Evolutionary conservation across 805 yeast genomes (phyloP).

Genomic region (Pichia gijzeniarum): DNA sequence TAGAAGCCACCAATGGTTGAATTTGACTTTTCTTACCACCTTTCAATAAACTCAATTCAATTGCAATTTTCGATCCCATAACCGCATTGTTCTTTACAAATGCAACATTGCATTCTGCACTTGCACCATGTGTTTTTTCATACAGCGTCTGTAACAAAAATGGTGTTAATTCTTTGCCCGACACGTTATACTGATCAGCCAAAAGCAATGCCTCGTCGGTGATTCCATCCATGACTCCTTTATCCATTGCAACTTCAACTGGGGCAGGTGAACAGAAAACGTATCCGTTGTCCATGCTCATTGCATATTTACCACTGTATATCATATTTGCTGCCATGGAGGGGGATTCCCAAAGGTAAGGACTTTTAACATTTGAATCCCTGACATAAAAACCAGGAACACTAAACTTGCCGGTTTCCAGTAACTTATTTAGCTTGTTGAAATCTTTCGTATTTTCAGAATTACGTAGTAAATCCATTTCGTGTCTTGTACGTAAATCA

Average conservation of each 20-base stretch:
- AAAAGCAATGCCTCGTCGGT: slow-evolving; percentile 53
- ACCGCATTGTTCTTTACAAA: slow-evolving; percentile 74
- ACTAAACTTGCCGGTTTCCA: slow-evolving; percentile 12
- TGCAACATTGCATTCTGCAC: slow-evolving; percentile 63
- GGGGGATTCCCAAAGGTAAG: slow-evolving; percentile 51
- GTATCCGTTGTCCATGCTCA: slow-evolving; percentile 59
- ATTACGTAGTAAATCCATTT: slow-evolving; percentile 13
- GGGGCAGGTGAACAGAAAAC: slow-evolving; percentile 86
- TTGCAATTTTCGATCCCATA: slow-evolving; percentile 63
- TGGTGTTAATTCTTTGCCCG: slow-evolving; percentile 78
- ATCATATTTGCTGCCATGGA: slow-evolving; percentile 59
- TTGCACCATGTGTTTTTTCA: slow-evolving; percentile 58
- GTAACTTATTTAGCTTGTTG: slow-evolving; percentile 4
- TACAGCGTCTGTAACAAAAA: slow-evolving; percentile 63
- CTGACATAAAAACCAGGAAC: slow-evolving; percentile 81
- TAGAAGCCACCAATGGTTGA: slow-evolving; percentile 1
- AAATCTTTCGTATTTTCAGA: slow-evolving; percentile 1
- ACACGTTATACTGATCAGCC: slow-evolving; percentile 46
- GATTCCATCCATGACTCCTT: slow-evolving; percentile 43
- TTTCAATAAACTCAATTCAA: slow-evolving; percentile 37
- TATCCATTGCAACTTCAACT: slow-evolving; percentile 47
- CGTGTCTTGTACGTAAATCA: slow-evolving; percentile 38
- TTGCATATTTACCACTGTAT: slow-evolving; percentile 35
- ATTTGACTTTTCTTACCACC: slow-evolving; percentile 3
- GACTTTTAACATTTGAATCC: slow-evolving; percentile 68